phyloP scores from a whole-genome alignment of 2,329 filamentous ascomycete species.

The Ambrosiella beaveri region DNA sequence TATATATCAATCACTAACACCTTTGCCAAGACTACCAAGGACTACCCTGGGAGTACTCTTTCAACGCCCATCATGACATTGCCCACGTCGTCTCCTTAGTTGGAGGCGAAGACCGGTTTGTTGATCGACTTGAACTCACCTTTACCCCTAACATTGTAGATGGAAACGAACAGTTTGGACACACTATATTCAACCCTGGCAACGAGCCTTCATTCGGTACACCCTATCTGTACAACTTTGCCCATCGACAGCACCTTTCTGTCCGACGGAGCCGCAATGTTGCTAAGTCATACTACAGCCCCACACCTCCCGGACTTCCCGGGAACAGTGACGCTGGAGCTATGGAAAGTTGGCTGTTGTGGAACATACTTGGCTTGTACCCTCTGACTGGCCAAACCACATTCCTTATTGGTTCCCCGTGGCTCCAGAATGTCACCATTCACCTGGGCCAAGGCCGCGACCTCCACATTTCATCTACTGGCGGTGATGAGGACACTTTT shows the following conservation, averaged over 20 bases:
- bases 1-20: not conserved
- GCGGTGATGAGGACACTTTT: constrained; percentile 22
- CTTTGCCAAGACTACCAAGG: constrained; percentile 33
- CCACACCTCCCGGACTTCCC: constrained; percentile 39
- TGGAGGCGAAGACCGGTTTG: constrained; percentile 39
- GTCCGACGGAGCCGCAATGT: constrained; percentile 41
- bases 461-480: constrained; percentile 34
- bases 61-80: constrained; percentile 56
- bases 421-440: constrained; percentile 43
- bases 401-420: constrained; percentile 47
- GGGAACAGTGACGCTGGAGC: constrained; percentile 57
- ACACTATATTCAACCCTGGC: constrained; percentile 48
- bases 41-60: constrained; percentile 47
- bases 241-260: constrained; percentile 42
- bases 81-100: constrained; percentile 32
- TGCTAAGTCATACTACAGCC: constrained; percentile 41
- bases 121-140: constrained; percentile 40
- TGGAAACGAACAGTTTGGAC: constrained; percentile 27
- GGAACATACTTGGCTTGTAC: constrained; percentile 52
- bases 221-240: constrained; percentile 54
- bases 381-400: constrained; percentile 52
- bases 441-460: constrained; percentile 36
- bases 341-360: constrained; percentile 54
- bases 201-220: constrained; percentile 52
- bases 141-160: constrained; percentile 33